phyloP scores from a whole-genome alignment of 495 filamentous ascomycete genomes.

The Letharia columbiana region DNA sequence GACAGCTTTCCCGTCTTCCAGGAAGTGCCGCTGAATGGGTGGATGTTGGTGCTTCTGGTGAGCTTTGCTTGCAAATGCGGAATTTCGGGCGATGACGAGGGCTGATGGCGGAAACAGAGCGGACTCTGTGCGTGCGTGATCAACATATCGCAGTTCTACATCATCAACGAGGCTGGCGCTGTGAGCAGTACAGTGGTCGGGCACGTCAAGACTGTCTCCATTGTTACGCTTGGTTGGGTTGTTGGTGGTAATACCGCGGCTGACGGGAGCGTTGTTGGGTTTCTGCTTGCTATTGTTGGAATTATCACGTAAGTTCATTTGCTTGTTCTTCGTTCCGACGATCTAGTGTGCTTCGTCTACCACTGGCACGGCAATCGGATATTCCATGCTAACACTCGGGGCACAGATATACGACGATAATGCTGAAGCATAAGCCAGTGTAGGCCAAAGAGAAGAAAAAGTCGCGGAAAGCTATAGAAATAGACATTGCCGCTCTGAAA shows the following conservation, averaged over 20 bases:
- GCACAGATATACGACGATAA: not conserved
- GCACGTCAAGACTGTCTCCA: slow-evolving; percentile 39
- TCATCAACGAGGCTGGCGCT: slow-evolving; percentile 58
- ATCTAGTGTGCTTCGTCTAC: not conserved
- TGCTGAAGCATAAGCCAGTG: not conserved
- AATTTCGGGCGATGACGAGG: slow-evolving; percentile 25
- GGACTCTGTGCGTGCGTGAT: slow-evolving; percentile 56
- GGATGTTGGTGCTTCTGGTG: too few relatives aligned
- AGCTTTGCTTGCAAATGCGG: too few relatives aligned
- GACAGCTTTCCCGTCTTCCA: too few relatives aligned
- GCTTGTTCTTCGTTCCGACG: not conserved
- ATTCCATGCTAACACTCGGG: not conserved
- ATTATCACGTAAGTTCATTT: too few relatives aligned
- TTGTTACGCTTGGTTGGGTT: slow-evolving; percentile 34
- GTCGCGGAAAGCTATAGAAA: not conserved
- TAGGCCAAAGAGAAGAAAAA: not conserved
- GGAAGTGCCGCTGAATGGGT: too few relatives aligned
- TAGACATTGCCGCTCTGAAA: too few relatives aligned
- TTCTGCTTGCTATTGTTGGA: too few relatives aligned
- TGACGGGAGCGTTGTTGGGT: too few relatives aligned
- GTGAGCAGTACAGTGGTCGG: slow-evolving; percentile 63
- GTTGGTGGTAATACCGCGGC: slow-evolving; percentile 22
- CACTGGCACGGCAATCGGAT: not conserved
- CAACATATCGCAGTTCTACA: slow-evolving; percentile 64
- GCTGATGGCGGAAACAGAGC: slow-evolving; percentile 22